Base-by-base conservation (phyloP, 768 basidiomycete species). In the Trametes punicea region DNA sequence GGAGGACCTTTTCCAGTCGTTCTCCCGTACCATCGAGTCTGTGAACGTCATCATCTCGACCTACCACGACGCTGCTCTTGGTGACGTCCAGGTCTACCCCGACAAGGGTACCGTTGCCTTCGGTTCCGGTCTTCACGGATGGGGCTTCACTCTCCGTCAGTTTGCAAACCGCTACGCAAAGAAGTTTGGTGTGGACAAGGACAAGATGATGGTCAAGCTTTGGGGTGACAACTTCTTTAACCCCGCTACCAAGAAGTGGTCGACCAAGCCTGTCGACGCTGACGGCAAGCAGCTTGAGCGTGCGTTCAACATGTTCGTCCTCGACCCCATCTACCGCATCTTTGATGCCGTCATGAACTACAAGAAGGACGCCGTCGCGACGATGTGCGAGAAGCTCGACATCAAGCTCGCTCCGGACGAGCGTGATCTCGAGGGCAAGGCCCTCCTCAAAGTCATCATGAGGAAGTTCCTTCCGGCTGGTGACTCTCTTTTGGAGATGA, bases 221-320 rank as follows among this genome's bases (percentile, higher is more conserved):
- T 99, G 97, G 97, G 97, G 97, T 51, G 97, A 99, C 81, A 98
- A 98, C 81, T 99, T 78, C 81, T 98, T 98, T 83, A 99, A 98
- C 81, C 91, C 95, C 53, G 80, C 85, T 51, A 98, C 95, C 34
- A 85, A 85, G 74, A 99, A 99, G 76, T 98, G 97, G 97, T 82
- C 92, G 18, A 93, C 90, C 46, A 90, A 87, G 71, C 57, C 72
- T 61, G 75, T 74, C 21, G 86, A 84, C 62, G 82, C 85, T 52
- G 88, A 94, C 65, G 93, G 93, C 68, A 95, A 94, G 71, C 74
- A 73, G n/a, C 88, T 98, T 53, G 97, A 98, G 70, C 95, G 97
- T 75, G 94, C 96, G 54, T 99, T 99, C 84, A 98, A 94, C 78
- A 77, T 80, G 80, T 98, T 99, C 76, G 93, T 98, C 56, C 90